Evolutionary conservation across 129 eudicot species (phyloP).

Genomic region (Ambrosia trifida): DNA sequence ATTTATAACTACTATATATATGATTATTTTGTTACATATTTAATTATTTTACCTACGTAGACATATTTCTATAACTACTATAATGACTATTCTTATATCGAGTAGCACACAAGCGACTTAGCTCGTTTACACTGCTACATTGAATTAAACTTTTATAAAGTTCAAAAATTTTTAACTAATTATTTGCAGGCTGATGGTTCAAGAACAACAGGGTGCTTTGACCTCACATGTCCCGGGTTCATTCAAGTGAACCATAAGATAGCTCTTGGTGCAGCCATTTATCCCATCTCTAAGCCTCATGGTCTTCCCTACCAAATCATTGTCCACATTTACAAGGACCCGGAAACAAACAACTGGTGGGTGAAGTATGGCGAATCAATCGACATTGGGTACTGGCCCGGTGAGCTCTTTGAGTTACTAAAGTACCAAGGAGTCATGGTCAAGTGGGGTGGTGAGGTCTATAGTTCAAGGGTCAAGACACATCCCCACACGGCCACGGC

Average conservation of each 20-base stretch:
- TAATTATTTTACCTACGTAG: too few relatives aligned
- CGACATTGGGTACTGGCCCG: conserved; percentile 79
- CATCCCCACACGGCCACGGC: conserved; percentile 58
- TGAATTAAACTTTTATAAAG: background rate
- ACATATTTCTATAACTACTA: too few relatives aligned
- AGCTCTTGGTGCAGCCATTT: conserved; percentile 75
- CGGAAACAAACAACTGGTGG: conserved; percentile 62
- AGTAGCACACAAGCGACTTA: too few relatives aligned
- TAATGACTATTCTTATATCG: too few relatives aligned
- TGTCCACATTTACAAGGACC: conserved; percentile 53
- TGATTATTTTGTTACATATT: too few relatives aligned
- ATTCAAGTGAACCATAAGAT: conserved; percentile 72
- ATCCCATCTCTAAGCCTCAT: conserved; percentile 54
- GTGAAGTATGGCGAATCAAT: conserved; percentile 46
- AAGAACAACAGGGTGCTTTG: conserved; percentile 72
- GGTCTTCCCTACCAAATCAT: conserved; percentile 65
- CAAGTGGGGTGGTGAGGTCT: conserved; percentile 80
- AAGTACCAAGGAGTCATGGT: conserved; percentile 44
- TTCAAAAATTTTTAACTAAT: conserved; percentile 6
- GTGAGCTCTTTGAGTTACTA: conserved; percentile 44
- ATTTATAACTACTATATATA: too few relatives aligned
- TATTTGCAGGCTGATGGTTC: conserved; percentile 57
- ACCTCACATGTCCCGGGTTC: conserved; percentile 82
- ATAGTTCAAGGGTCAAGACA: conserved; percentile 50
- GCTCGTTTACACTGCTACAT: too few relatives aligned